Percentiles rank a stretch among this genome's conserved stretches.
These are phyloP conservation scores for Aulographum hederae DNA, from an alignment of 2,329 filamentous ascomycete genomes.

Conservation along the genomic window DNA sequence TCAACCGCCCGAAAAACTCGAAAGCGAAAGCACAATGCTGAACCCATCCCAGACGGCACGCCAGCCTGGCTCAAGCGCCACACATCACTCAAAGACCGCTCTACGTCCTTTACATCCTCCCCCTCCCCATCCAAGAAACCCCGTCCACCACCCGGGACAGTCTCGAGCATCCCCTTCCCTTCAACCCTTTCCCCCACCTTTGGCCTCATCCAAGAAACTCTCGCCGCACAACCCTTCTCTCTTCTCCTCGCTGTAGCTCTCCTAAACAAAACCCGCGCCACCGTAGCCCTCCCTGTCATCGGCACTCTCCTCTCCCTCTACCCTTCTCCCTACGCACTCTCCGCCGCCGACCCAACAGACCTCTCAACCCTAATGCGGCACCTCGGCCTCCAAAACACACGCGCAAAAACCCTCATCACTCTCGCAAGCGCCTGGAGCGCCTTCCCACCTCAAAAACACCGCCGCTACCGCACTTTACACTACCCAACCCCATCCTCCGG, in stretches of 20 bases:
- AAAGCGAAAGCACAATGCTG: neutral
- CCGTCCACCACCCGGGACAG: no score
- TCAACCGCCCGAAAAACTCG: neutral
- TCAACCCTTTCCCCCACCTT: conserved; percentile 26
- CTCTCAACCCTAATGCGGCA: conserved; percentile 46
- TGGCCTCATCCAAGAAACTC: conserved; percentile 68
- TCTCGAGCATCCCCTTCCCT: conserved; percentile 4
- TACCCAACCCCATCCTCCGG: conserved; percentile 34
- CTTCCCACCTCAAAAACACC: conserved; percentile 39
- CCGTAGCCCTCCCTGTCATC: conserved; percentile 57
- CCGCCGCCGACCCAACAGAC: conserved; percentile 34
- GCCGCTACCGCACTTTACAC: conserved; percentile 37
- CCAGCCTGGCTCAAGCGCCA: no score
- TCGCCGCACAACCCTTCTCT: conserved; percentile 58
- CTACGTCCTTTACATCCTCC: no score
- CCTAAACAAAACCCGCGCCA: conserved; percentile 63
- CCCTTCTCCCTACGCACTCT: conserved; percentile 46
- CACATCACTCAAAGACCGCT: no score
- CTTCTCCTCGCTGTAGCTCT: conserved; percentile 71
- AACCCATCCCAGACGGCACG: no score
- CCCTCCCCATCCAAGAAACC: no score
- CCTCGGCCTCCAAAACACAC: conserved; percentile 51
- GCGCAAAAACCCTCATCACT: conserved; percentile 48
- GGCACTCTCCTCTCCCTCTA: conserved; percentile 49
- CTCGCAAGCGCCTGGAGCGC: conserved; percentile 53